phyloP scores from a whole-genome alignment of 306 rosid genomes.

The Benincasa hispida region DNA sequence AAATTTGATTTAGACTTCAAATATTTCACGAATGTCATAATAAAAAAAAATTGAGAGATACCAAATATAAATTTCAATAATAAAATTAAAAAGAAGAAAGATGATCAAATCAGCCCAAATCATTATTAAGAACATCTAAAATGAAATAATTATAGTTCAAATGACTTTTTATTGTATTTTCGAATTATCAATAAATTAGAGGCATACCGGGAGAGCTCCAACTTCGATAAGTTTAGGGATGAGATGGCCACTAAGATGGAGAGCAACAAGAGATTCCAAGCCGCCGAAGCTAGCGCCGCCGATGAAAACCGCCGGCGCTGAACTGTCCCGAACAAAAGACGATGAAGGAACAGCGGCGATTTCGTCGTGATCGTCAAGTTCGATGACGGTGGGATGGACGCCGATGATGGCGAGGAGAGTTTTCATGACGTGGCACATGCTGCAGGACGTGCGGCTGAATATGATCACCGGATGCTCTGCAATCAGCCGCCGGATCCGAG shows the following conservation, averaged over 20 bases:
- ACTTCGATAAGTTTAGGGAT: slow-evolving; percentile 74
- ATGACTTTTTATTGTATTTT: too few species aligned
- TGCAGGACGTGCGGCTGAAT: slow-evolving; percentile 74
- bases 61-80: too few species aligned
- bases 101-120: too few species aligned
- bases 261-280: slow-evolving; percentile 81
- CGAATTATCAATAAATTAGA: neutral
- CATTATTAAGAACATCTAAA: too few species aligned
- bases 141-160: too few species aligned
- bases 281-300: slow-evolving; percentile 79
- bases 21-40: too few species aligned
- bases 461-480: slow-evolving; percentile 85
- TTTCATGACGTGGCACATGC: slow-evolving; percentile 99
- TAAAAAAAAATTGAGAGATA: too few species aligned
- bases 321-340: neutral
- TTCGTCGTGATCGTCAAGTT: slow-evolving; percentile 79
- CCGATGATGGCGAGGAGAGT: slow-evolving; percentile 77
- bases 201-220: slow-evolving; percentile 64
- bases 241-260: slow-evolving; percentile 86
- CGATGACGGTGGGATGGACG: slow-evolving; percentile 88
- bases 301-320: slow-evolving; percentile 42
- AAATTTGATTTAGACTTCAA: too few species aligned
- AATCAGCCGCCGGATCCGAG: slow-evolving; percentile 72
- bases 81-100: too few species aligned
- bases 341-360: slow-evolving; percentile 49